Evolutionary conservation across 2,329 filamentous ascomycete genomes (phyloP).

Genomic region (Rugonectria rugulosa): DNA sequence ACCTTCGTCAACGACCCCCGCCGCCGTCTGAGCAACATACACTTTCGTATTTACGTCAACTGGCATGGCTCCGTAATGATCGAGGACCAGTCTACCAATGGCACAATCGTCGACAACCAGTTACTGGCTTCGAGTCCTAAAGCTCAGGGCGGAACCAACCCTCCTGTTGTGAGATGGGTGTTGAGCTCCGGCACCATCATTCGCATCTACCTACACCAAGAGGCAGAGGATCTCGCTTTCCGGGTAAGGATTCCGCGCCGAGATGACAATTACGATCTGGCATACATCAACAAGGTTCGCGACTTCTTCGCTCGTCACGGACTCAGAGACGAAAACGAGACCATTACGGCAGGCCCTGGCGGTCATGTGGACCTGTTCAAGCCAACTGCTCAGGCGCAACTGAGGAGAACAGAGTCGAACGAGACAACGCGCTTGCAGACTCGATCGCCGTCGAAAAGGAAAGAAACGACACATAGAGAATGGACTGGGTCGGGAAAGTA

Average conservation of each 20-base stretch:
- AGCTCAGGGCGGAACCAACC: constrained; percentile 44
- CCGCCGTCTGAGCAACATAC: constrained; percentile 87
- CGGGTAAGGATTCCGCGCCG: constrained; percentile 84
- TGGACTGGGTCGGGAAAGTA: constrained; percentile 89
- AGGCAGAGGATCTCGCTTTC: constrained; percentile 73
- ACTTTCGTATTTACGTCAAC: constrained; percentile 94
- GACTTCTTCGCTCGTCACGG: constrained; percentile 63
- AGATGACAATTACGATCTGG: constrained; percentile 69
- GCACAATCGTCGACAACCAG: constrained; percentile 82
- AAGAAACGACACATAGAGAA: constrained; percentile 56
- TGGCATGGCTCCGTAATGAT: constrained; percentile 88
- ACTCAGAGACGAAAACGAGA: constrained; percentile 48
- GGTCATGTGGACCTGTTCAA: constrained; percentile 54
- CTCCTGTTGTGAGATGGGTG: constrained; percentile 59
- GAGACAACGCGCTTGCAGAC: constrained; percentile 24
- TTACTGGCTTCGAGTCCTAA: constrained; percentile 61
- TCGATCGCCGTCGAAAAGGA: constrained; percentile 33
- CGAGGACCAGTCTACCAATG: constrained; percentile 94
- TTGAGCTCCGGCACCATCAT: constrained; percentile 78
- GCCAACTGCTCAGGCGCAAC: constrained; percentile 32
- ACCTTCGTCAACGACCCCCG: constrained; percentile 70
- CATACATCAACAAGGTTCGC: constrained; percentile 74
- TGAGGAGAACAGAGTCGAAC: constrained; percentile 29
- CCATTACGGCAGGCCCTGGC: constrained; percentile 55
- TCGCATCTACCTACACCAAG: constrained; percentile 66